Conservation (phyloP, 1,139 yeast species). For the Maudiozyma humilis region DNA sequence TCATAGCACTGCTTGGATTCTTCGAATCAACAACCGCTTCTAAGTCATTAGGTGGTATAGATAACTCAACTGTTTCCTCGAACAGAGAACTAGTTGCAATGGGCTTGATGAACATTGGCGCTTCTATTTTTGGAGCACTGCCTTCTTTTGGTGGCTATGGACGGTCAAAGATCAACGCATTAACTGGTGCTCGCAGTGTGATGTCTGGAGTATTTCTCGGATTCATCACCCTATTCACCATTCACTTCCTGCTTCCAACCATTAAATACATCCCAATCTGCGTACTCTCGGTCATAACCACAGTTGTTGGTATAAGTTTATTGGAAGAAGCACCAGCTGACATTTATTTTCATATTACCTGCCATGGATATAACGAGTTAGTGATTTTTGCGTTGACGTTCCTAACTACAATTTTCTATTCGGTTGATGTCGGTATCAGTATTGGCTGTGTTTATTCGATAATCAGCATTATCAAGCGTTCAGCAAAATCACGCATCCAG, state of each 20-base stretch:
- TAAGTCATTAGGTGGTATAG: constrained; percentile 62
- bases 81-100: constrained; percentile 74
- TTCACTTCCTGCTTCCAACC: constrained; percentile 51
- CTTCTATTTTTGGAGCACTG: constrained; percentile 62
- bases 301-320: constrained; percentile 68
- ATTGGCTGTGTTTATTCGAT: constrained; percentile 77
- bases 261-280: constrained; percentile 75
- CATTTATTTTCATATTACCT: constrained; percentile 59
- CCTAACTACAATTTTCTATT: constrained; percentile 63
- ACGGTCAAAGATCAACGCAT: constrained; percentile 78
- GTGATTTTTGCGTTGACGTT: constrained; percentile 68
- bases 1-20: constrained; percentile 82
- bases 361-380: constrained; percentile 71
- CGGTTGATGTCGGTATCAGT: constrained; percentile 84
- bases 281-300: constrained; percentile 71
- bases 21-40: constrained; percentile 93
- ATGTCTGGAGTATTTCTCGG: constrained; percentile 81
- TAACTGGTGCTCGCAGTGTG: constrained; percentile 80
- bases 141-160: constrained; percentile 98
- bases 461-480: constrained; percentile 71
- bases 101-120: constrained; percentile 65
- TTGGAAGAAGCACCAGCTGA: constrained; percentile 86
- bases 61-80: constrained; percentile 59
- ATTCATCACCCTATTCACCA: constrained; percentile 55
- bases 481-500: constrained; percentile 83